A percentile compares a stretch with the other conserved stretches of the same genome.
phyloP scores from a whole-genome alignment of 1,284 basidiomycete species.

The Polyporus tsugae region DNA sequence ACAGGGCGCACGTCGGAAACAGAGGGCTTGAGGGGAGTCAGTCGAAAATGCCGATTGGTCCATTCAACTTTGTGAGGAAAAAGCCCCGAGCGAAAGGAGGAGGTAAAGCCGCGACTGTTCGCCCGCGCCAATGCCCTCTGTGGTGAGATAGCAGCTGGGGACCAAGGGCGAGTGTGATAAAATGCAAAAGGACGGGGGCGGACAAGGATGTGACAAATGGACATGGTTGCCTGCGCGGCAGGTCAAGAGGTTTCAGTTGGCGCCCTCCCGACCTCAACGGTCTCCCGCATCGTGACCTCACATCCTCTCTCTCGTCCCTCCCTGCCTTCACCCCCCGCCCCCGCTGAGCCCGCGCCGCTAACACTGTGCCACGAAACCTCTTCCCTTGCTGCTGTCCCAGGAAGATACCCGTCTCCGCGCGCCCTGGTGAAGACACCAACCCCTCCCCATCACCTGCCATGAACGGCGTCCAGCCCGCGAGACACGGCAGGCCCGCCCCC shows the following conservation, averaged over 20 bases:
- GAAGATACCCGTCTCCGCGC: constrained; percentile 15
- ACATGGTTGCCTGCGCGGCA: constrained; percentile 6
- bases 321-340: constrained; percentile 17
- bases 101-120: not conserved
- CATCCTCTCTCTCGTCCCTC: constrained; percentile 1
- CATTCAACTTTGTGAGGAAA: not conserved
- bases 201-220: constrained; percentile 28
- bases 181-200: constrained; percentile 8
- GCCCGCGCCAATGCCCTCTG: constrained; percentile 24
- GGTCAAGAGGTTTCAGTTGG: constrained; percentile 2
- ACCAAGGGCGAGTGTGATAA: constrained; percentile 8
- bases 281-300: constrained; percentile 11
- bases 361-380: constrained; percentile 16
- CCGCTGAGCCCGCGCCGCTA: constrained; percentile 11
- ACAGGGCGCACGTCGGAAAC: constrained; percentile 11
- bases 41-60: constrained; percentile 15
- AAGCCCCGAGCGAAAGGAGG: not conserved
- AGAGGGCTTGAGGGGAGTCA: constrained; percentile 2
- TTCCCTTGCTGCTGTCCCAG: constrained; percentile 25
- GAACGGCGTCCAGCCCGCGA: constrained; percentile 50
- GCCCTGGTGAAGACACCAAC: constrained; percentile 6
- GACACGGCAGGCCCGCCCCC: constrained; percentile 51
- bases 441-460: constrained; percentile 38
- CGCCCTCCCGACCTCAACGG: constrained; percentile 15
- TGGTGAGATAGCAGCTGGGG: constrained; percentile 12